Conservation (phyloP, 441 rosid genomes). For the Theobroma grandiflorum region DNA sequence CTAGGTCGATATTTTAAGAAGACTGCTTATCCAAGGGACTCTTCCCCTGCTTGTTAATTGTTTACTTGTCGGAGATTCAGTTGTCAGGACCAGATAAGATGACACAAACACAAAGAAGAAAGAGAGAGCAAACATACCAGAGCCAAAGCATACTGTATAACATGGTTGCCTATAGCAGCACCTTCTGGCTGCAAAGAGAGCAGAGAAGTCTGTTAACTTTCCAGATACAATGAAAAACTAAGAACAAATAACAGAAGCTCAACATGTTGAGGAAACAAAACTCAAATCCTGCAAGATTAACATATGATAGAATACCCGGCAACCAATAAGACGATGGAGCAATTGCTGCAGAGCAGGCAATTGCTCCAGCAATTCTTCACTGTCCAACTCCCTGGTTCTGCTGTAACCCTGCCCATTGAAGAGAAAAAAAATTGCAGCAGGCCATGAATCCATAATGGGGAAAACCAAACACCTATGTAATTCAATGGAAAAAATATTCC, state of each 20-base stretch:
- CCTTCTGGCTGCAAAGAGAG: slow-evolving; percentile 89
- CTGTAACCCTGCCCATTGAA: slow-evolving; percentile 74
- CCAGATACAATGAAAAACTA: slow-evolving; percentile 9
- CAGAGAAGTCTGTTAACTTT: slow-evolving; percentile 20
- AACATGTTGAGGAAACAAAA: slow-evolving; percentile 17
- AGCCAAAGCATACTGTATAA: slow-evolving; percentile 96
- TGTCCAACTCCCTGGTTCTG: slow-evolving; percentile 84
- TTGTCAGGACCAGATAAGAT: background rate
- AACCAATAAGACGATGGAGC: slow-evolving; percentile 90
- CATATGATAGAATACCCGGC: slow-evolving; percentile 66
- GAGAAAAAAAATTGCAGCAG: slow-evolving; percentile 24
- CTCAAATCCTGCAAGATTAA: slow-evolving; percentile 21
- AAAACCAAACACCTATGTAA: background rate
- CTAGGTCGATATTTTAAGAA: background rate
- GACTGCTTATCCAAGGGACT: background rate
- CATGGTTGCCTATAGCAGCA: slow-evolving; percentile 82
- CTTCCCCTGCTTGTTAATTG: background rate
- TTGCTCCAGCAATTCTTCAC: slow-evolving; percentile 89
- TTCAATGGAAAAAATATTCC: slow-evolving; percentile 12
- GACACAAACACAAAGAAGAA: background rate
- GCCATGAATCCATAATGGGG: slow-evolving; percentile 13
- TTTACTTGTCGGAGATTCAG: background rate
- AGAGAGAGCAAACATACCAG: slow-evolving; percentile 57
- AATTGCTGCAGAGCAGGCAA: slow-evolving; percentile 91
- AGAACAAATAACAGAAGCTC: slow-evolving; percentile 19